phyloP scores from a whole-genome alignment of 768 basidiomycete genomes.

The Thelephora ganbajun region DNA sequence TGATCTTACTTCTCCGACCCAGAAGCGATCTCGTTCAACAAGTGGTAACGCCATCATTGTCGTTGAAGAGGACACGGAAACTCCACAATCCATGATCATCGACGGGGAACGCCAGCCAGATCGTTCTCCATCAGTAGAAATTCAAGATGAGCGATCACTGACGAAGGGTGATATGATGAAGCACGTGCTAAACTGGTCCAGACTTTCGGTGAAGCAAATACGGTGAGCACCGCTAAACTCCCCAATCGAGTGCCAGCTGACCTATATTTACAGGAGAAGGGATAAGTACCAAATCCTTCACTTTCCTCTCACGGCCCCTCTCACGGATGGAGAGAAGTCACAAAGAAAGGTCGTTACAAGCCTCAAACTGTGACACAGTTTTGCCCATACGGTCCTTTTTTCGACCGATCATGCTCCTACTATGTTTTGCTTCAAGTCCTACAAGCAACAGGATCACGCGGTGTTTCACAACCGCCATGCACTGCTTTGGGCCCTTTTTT shows the following conservation, averaged over 20 bases:
- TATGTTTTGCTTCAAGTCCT: neutral
- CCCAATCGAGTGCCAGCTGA: no score
- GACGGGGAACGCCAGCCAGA: neutral
- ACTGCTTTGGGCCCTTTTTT: no score
- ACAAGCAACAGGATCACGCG: no score
- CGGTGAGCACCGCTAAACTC: no score
- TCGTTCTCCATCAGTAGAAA: no score
- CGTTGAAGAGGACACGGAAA: constrained; percentile 18
- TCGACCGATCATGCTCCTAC: neutral
- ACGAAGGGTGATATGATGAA: neutral
- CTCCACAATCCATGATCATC: no score
- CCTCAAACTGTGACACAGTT: constrained; percentile 17
- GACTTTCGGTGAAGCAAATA: neutral
- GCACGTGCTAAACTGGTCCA: constrained; percentile 9
- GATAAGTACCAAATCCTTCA: constrained; percentile 72
- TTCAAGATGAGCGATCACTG: no score
- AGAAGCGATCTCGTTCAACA: constrained; percentile 9
- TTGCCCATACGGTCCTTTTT: constrained; percentile 5
- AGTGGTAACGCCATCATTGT: constrained; percentile 12
- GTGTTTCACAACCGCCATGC: no score
- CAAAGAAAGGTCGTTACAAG: constrained; percentile 41
- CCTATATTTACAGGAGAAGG: constrained; percentile 24
- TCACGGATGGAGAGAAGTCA: constrained; percentile 38
- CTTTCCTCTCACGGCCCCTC: constrained; percentile 57
- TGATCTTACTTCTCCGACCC: neutral